A percentile compares a stretch with the other conserved stretches of the same genome.
Evolutionary conservation across 139 green algal genomes (phyloP).

Genomic region (Tetratostichococcus sp.): DNA sequence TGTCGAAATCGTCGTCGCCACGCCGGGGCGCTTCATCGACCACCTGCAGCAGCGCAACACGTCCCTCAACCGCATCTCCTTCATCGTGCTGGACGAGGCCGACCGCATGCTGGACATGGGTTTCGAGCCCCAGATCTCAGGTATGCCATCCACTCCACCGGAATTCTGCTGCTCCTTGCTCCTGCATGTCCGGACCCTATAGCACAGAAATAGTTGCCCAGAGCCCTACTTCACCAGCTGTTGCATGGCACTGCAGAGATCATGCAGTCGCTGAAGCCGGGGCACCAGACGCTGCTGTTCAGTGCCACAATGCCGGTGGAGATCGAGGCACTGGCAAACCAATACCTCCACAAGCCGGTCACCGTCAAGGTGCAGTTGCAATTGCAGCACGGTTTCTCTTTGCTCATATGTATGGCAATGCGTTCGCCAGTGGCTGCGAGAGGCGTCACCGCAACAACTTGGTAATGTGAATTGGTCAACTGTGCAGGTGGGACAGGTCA

Average conservation of each 20-base stretch:
- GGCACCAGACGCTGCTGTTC: constrained; percentile 63
- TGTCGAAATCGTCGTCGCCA: constrained; percentile 80
- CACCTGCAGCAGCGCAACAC: constrained; percentile 77
- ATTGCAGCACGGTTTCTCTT: too few relatives aligned
- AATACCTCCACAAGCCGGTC: constrained; percentile 64
- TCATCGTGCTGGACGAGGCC: constrained; percentile 92
- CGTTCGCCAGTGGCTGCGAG: too few relatives aligned
- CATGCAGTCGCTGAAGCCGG: constrained; percentile 5
- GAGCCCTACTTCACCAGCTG: too few relatives aligned
- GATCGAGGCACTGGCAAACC: constrained; percentile 73
- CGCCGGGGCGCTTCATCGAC: constrained; percentile 84
- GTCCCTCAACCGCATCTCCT: constrained; percentile 66
- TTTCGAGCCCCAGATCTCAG: constrained; percentile 87
- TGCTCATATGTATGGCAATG: too few relatives aligned
- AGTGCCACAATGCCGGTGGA: constrained; percentile 70
- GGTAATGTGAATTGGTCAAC: too few relatives aligned
- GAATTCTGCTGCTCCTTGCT: neutral
- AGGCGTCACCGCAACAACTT: too few relatives aligned
- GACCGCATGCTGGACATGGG: constrained; percentile 96
- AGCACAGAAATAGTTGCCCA: too few relatives aligned
- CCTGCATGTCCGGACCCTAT: neutral
- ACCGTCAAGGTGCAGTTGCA: constrained; percentile 58
- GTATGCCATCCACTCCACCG: too few relatives aligned
- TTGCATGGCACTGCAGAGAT: constrained; percentile 2
- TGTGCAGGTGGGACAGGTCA: constrained; percentile 55